phyloP scores from a whole-genome alignment of 2,329 filamentous ascomycete genomes.

The Penicillium sp. region DNA sequence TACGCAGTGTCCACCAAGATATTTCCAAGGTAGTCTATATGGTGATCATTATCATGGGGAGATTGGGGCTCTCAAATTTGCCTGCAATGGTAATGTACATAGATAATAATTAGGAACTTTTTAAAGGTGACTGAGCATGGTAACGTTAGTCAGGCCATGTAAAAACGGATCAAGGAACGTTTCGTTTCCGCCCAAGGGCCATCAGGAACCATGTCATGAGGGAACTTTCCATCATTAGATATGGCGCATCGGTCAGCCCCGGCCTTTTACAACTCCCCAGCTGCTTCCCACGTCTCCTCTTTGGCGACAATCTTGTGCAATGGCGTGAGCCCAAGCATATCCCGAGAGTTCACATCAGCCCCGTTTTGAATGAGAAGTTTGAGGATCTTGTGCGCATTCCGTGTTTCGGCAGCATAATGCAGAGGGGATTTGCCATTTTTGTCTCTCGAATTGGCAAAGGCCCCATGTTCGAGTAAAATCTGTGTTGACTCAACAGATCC shows the following conservation, averaged over 20 bases:
- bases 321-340: constrained; percentile 8
- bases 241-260: constrained; percentile 10
- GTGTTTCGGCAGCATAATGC: constrained; percentile 7
- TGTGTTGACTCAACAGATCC: background rate
- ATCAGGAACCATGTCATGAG: constrained; percentile 10
- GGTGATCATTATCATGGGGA: no score
- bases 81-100: no score
- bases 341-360: constrained; percentile 11
- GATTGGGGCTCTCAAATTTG: no score
- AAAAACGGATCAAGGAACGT: constrained; percentile 7
- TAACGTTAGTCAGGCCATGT: background rate
- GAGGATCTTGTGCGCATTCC: constrained; percentile 2
- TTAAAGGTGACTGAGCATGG: background rate
- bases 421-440: constrained; percentile 6
- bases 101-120: no score
- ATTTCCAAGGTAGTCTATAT: no score
- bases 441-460: constrained; percentile 6
- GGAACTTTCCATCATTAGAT: constrained; percentile 8
- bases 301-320: constrained; percentile 8
- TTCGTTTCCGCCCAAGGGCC: constrained; percentile 11
- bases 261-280: constrained; percentile 7
- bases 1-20: no score
- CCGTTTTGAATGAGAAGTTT: constrained; percentile 11
- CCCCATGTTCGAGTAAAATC: constrained; percentile 7
- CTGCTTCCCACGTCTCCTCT: constrained; percentile 8